Conservation (phyloP, 352 stramenopile genomes). For the Pythium grandisporangium region DNA sequence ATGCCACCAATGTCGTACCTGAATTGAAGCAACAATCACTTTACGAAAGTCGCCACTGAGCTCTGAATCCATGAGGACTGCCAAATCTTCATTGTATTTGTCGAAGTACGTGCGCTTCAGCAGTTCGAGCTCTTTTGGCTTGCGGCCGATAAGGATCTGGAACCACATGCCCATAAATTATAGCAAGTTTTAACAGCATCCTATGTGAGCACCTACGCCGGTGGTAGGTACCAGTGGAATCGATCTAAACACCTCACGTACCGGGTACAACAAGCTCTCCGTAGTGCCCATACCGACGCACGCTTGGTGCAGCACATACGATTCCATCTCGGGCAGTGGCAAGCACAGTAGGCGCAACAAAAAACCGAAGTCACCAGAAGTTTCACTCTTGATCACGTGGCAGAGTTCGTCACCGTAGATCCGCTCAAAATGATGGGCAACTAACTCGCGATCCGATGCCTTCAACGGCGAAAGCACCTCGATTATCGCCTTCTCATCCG, state of each 20-base stretch:
- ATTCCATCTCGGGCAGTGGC: conserved; percentile 54
- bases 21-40: conserved; percentile 47
- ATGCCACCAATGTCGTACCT: conserved; percentile 18
- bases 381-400: conserved; percentile 52
- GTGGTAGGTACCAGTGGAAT: no score
- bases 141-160: conserved; percentile 61
- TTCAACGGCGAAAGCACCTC: conserved; percentile 30
- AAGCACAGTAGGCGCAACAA: conserved; percentile 50
- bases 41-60: conserved; percentile 62
- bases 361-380: conserved; percentile 59
- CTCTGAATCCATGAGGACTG: conserved; percentile 49
- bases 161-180: no score
- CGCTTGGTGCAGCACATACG: conserved; percentile 53
- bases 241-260: conserved; percentile 9
- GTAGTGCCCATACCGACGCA: conserved; percentile 36
- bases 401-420: conserved; percentile 48
- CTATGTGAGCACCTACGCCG: no score
- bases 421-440: conserved; percentile 63
- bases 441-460: conserved; percentile 38
- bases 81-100: conserved; percentile 66
- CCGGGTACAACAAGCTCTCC: conserved; percentile 62
- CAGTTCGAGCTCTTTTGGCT: conserved; percentile 61
- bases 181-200: no score
- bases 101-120: conserved; percentile 71
- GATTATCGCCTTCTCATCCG: conserved; percentile 57